Evolutionary conservation across 345 rosid species (phyloP).

Genomic region (Murraya koenigii): DNA sequence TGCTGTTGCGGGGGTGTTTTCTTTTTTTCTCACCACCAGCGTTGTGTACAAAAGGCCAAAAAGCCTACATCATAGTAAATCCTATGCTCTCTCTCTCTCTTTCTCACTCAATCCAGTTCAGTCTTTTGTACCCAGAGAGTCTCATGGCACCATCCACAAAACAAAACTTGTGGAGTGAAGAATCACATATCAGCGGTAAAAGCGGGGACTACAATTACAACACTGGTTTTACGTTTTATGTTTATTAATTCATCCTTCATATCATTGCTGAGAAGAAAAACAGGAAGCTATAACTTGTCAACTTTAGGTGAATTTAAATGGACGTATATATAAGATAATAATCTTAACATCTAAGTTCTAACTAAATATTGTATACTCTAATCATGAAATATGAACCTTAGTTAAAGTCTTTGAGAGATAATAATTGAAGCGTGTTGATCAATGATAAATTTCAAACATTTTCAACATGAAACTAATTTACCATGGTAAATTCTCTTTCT

Average conservation of each 20-base stretch:
- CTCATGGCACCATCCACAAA: neutral
- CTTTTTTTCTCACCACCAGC: neutral
- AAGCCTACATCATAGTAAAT: constrained; percentile 15
- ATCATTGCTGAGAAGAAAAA: too few species aligned
- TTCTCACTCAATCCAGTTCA: constrained; percentile 1
- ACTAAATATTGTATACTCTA: too few species aligned
- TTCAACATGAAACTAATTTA: neutral
- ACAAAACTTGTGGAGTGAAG: neutral
- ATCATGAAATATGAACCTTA: too few species aligned
- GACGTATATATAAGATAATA: too few species aligned
- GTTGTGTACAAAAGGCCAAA: constrained; percentile 40
- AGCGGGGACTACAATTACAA: constrained; percentile 11
- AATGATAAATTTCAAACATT: neutral
- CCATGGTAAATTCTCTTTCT: neutral
- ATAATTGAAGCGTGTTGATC: neutral
- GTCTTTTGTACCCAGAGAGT: constrained; percentile 15
- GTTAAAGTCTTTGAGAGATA: neutral
- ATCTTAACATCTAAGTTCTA: too few species aligned
- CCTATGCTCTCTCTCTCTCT: too few species aligned
- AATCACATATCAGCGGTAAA: constrained; percentile 13
- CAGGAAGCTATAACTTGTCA: too few species aligned
- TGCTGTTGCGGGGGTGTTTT: neutral
- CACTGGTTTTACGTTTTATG: neutral
- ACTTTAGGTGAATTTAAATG: too few species aligned
- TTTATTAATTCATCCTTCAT: too few species aligned